Base-by-base conservation (phyloP, 2,329 filamentous ascomycete species). In the Colletotrichum plurivorum region DNA sequence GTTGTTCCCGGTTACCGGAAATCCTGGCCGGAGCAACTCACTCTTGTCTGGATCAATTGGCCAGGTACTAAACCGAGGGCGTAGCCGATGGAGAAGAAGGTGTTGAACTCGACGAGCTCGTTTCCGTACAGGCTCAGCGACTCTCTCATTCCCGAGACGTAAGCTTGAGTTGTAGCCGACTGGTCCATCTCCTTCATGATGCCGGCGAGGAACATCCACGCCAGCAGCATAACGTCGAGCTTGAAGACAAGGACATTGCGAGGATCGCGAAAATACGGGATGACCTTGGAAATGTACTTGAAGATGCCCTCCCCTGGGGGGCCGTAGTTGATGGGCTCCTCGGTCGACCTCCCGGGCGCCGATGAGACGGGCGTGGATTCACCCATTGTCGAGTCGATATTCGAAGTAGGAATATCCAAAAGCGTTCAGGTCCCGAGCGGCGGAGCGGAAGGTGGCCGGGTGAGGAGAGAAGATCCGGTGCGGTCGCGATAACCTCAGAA, bases 121-220 rank as follows among this genome's bases (percentile, higher is more conserved):
- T 79, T 79, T 8, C 77, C 79, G 20, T 77, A 73, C 1, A 82
- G 76, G 1, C 58, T 58, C 6, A 80, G 69, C 55, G 79, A 78
- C 48, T 79, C 76, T 39, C 80, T 78, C 81, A 83, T 82, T 0
- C 81, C 81, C 0, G 78, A 79, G 10, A 82, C 79, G 53, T 82
- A 83, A 18, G 80, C 81, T n/a, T 74, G 77, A 52, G 74, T 79
- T 71, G 77, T 80, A 52, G 79, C 79, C 6, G 76, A 75, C 67
- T 81, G 79, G 63, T 83, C 81, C 27, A 79, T 74, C 63, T 69
- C 66, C 45, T 72, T 72, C 63, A 72, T 70, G 64, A 72, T 69
- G 27, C 69, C 69, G 22, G 70, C 70, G 12, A 72, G 65, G 48
- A 81, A 81, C 5, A 78, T 76, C 79, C 79, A 81, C 4, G 76